Conservation (phyloP, 305 asterid species). For the Fraxinus baroniana region DNA sequence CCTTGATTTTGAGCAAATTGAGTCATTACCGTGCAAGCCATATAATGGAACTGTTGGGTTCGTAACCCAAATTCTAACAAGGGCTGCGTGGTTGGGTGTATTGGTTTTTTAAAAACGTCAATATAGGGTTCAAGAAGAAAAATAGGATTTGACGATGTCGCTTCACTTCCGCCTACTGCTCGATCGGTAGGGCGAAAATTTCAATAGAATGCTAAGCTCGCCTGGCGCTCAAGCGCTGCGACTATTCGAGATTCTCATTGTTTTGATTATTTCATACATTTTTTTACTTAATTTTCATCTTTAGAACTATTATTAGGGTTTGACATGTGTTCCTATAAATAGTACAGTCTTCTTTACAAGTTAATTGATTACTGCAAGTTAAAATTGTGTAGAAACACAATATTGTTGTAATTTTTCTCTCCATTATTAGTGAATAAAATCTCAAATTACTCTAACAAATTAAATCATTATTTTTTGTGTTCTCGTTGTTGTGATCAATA, state of each 20-base stretch:
- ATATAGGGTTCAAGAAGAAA: background rate
- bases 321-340: background rate
- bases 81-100: background rate
- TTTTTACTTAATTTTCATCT: background rate
- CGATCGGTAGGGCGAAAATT: background rate
- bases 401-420: background rate
- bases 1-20: background rate
- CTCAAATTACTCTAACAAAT: background rate
- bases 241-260: background rate
- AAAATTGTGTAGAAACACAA: background rate
- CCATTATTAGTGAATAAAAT: background rate
- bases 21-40: background rate
- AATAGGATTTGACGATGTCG: background rate
- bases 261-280: background rate
- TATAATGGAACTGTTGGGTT: background rate
- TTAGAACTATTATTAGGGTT: background rate
- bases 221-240: background rate
- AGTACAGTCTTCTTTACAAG: background rate
- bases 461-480: too few relatives aligned
- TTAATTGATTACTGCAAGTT: background rate
- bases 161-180: background rate
- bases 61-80: background rate
- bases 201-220: background rate
- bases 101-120: background rate
- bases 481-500: background rate